Conservation (phyloP, 495 filamentous ascomycete genomes). For the Xylaria palmicola region DNA sequence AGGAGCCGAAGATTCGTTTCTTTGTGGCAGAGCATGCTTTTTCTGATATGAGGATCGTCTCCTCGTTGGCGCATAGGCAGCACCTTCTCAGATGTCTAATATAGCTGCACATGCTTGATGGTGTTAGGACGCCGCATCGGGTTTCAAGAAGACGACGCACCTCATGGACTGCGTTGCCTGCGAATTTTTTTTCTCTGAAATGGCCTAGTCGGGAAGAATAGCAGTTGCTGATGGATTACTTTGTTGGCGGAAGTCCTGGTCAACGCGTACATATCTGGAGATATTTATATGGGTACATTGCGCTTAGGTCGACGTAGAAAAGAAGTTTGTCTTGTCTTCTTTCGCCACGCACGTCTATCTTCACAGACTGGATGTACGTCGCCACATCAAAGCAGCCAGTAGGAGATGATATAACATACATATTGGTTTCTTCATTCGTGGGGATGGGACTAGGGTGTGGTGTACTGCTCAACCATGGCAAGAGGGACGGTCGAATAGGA, state of each 20-base stretch:
- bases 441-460: conserved; percentile 1
- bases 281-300: conserved; percentile 8
- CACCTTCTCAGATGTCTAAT: conserved; percentile 42
- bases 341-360: conserved; percentile 8
- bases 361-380: conserved; percentile 5
- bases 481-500: neutral
- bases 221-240: neutral
- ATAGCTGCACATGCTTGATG: conserved; percentile 42
- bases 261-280: neutral
- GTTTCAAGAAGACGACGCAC: conserved; percentile 3
- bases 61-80: conserved; percentile 34
- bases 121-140: conserved; percentile 1
- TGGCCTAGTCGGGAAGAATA: neutral
- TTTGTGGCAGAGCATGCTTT: conserved; percentile 33
- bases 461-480: conserved; percentile 10
- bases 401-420: neutral
- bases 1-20: conserved; percentile 40
- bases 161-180: neutral
- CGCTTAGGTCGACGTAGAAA: neutral
- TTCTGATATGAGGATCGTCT: conserved; percentile 46
- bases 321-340: neutral
- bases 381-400: conserved; percentile 7
- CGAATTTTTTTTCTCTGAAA: neutral
- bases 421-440: conserved; percentile 10
- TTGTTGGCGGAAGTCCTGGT: neutral